Conservation (phyloP, 345 rosid genomes). For the Brassica juncea region DNA sequence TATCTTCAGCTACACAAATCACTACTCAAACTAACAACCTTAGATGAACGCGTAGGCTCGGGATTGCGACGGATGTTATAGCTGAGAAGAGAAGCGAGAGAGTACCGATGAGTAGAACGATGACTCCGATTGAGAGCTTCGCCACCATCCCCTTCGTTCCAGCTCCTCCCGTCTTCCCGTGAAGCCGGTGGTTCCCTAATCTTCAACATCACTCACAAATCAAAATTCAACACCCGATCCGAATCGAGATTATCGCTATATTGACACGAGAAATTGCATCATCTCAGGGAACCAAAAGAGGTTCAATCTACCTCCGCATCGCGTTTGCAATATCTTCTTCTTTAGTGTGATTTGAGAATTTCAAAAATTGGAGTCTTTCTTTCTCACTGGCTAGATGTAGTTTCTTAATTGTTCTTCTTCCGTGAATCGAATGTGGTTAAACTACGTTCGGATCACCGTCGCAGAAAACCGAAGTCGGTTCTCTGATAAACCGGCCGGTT, state of each 20-base stretch:
- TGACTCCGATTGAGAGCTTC: conserved; percentile 62
- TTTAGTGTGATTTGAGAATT: background rate
- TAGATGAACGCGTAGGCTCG: conserved; percentile 51
- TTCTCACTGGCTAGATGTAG: conserved; percentile 26
- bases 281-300: background rate
- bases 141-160: conserved; percentile 59
- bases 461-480: conserved; percentile 12
- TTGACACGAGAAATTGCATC: background rate
- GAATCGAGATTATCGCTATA: conserved; percentile 1
- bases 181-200: conserved; percentile 69
- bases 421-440: no score
- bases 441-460: background rate
- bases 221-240: conserved; percentile 30
- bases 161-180: conserved; percentile 61
- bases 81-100: conserved; percentile 62
- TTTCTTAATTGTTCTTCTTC: background rate
- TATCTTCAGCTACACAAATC: conserved; percentile 18
- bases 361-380: background rate
- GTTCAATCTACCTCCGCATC: conserved; percentile 34
- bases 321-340: conserved; percentile 4
- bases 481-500: conserved; percentile 20
- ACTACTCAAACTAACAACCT: conserved; percentile 47
- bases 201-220: conserved; percentile 42
- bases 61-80: conserved; percentile 40
- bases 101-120: conserved; percentile 75